Conservation (phyloP, 2,329 filamentous ascomycete genomes). For the Fusarium gaditjirri region DNA sequence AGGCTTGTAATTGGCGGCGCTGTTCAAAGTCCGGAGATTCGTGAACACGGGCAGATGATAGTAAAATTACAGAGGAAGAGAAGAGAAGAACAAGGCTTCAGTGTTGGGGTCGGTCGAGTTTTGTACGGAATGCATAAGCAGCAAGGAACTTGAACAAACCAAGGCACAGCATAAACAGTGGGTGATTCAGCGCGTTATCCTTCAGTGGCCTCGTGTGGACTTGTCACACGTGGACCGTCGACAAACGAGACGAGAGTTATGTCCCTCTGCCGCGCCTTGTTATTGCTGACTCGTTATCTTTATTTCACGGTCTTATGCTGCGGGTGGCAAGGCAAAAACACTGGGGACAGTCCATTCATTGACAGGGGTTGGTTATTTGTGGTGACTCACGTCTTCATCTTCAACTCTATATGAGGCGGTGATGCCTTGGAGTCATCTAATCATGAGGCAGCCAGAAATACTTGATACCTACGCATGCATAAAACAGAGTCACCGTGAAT, state of each 20-base stretch:
- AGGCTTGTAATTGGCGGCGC: neutral
- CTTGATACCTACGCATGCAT: neutral
- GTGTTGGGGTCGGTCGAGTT: constrained; percentile 10
- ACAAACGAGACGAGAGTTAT: neutral
- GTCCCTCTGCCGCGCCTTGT: constrained; percentile 16
- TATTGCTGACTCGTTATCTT: constrained; percentile 11
- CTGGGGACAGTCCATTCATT: constrained; percentile 6
- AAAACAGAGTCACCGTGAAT: neutral
- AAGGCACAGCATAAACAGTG: constrained; percentile 20
- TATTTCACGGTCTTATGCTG: constrained; percentile 24
- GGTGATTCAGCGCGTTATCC: constrained; percentile 12
- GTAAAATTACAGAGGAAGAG: constrained; percentile 1
- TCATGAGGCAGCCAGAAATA: constrained; percentile 14
- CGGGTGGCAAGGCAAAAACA: constrained; percentile 36
- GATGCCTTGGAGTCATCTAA: constrained; percentile 13
- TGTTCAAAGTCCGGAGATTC: neutral
- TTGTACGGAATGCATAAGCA: constrained; percentile 18
- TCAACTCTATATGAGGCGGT: constrained; percentile 16
- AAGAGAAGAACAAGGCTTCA: constrained; percentile 2
- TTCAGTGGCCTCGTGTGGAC: constrained; percentile 26
- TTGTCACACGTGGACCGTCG: constrained; percentile 30
- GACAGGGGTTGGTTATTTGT: constrained; percentile 22
- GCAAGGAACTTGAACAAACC: constrained; percentile 24
- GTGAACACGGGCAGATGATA: neutral
- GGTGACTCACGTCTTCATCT: constrained; percentile 30